Percentiles rank a stretch among this genome's conserved stretches.
Evolutionary conservation across 805 yeast species (phyloP).

Genomic region (Kodamaea laetipori): DNA sequence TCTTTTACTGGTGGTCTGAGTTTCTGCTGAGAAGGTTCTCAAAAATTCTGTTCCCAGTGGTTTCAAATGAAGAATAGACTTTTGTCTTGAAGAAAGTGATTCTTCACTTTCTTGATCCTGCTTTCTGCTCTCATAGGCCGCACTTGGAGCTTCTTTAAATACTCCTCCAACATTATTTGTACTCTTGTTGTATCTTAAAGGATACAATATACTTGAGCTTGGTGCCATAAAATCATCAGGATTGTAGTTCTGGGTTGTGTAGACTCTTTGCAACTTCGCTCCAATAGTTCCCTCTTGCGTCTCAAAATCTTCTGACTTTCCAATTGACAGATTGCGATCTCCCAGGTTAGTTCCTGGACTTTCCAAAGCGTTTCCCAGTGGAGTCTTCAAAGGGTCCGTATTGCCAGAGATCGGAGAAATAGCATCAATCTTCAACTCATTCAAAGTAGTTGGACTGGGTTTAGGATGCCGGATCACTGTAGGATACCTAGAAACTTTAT

Average conservation of each 20-base stretch:
- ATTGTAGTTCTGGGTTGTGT: neutral
- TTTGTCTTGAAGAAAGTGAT: neutral
- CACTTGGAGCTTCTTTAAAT: conserved; percentile 19
- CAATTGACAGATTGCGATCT: no score
- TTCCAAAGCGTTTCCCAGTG: no score
- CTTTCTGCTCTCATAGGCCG: neutral
- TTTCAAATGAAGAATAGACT: conserved; percentile 3
- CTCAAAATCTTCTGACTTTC: no score
- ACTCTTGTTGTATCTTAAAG: conserved; percentile 16
- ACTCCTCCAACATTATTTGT: conserved; percentile 14
- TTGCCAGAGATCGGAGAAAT: conserved; percentile 11
- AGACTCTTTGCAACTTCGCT: neutral
- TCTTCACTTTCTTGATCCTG: neutral
- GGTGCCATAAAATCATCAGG: conserved; percentile 1
- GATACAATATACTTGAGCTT: conserved; percentile 13
- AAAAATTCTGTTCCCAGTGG: neutral
- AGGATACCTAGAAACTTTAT: no score
- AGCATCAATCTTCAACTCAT: conserved; percentile 7
- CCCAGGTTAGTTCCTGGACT: no score
- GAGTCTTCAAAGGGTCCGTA: neutral
- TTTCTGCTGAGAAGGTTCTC: neutral
- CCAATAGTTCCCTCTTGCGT: no score
- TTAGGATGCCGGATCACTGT: no score
- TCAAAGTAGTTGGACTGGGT: neutral
- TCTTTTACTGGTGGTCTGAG: neutral